phyloP scores from a whole-genome alignment of 2,329 filamentous ascomycete species.

The Alternaria arborescens region DNA sequence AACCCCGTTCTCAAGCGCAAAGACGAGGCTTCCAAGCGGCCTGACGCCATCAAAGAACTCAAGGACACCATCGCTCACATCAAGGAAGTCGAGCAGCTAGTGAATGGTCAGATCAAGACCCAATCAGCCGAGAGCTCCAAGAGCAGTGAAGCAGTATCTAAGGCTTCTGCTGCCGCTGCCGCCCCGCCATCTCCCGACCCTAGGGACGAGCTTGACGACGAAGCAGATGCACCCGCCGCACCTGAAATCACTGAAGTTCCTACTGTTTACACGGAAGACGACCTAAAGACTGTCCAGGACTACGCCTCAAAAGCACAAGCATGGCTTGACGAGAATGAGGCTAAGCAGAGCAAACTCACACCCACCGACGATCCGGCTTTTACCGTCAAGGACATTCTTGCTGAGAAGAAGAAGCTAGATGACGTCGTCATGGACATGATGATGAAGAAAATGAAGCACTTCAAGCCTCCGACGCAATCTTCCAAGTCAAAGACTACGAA shows the following conservation, averaged over 20 bases:
- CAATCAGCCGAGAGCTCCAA: slow-evolving; percentile 63
- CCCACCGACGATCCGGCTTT: slow-evolving; percentile 77
- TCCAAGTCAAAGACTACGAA: slow-evolving; percentile 34
- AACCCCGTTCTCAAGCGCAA: slow-evolving; percentile 78
- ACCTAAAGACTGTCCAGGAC: slow-evolving; percentile 72
- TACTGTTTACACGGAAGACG: slow-evolving; percentile 74
- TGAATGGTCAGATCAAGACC: slow-evolving; percentile 77
- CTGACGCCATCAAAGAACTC: slow-evolving; percentile 72
- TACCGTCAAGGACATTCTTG: slow-evolving; percentile 70
- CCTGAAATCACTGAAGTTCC: slow-evolving; percentile 41
- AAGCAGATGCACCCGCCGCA: slow-evolving; percentile 62
- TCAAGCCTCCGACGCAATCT: slow-evolving; percentile 51
- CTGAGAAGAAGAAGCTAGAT: slow-evolving; percentile 74
- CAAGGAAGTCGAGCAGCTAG: slow-evolving; percentile 72
- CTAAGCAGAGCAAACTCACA: slow-evolving; percentile 66
- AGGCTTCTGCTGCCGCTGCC: slow-evolving; percentile 55
- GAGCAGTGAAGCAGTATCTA: slow-evolving; percentile 45
- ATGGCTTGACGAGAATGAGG: slow-evolving; percentile 75
- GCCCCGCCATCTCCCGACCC: slow-evolving; percentile 56
- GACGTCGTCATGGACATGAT: slow-evolving; percentile 75
- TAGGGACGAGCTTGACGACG: slow-evolving; percentile 83
- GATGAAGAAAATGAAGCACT: slow-evolving; percentile 62
- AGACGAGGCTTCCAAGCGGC: slow-evolving; percentile 75
- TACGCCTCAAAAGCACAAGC: slow-evolving; percentile 68
- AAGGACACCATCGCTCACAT: slow-evolving; percentile 76